Evolutionary conservation across 352 stramenopile genomes (phyloP), one percentile per base, ranked within the genome.

Genomic region (Phytophthora macrochlamydospora): DNA sequence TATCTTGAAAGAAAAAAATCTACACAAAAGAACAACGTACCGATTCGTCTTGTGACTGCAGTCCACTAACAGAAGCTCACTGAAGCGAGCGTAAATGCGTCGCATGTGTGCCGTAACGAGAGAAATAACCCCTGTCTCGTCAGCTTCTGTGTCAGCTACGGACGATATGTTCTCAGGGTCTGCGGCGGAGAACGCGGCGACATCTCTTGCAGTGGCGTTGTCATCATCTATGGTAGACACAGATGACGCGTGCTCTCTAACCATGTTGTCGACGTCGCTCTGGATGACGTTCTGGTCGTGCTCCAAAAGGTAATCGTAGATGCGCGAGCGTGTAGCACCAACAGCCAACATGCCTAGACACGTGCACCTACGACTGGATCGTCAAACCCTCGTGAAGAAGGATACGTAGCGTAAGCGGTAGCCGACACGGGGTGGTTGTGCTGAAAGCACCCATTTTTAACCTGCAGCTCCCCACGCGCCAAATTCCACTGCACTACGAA

Each of bases 261-360:
- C 65, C 31, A 68, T 24, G 18, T 73, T 69, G 13, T 62, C 59
- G 1, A 65, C 65, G 8, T 73, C 59, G 0, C 30, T 46, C 14
- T 69, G 59, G 3, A 73, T 69, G 4, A 62, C 56, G 18, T 73
- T 73, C 30, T 73, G 44, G n/a, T 66, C 54, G 12, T 73, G 48
- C 8, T 61, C 35, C 3, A 68, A 28, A 4, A 65, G 42, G 4
- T 59, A 73, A 13, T 68, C 54, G 42, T 64, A 73, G 8, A 69
- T 69, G 0, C 12, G 5, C 2, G 59, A 61, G 0, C 54, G 28
- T 43, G 58, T 62, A 1, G 46, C 30, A 2, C 59, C 59, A 0
- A 63, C 54, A 3, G 59, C 28, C 5, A 73, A 29, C 59, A 73
- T 71, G 0, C 56, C 24, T 66, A 30, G 2, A 65, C 42, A 3